Evolutionary conservation across 1,139 yeast species (phyloP), one percentile per base, ranked within the genome.

Genomic region (Magnusiomyces fungicola): DNA sequence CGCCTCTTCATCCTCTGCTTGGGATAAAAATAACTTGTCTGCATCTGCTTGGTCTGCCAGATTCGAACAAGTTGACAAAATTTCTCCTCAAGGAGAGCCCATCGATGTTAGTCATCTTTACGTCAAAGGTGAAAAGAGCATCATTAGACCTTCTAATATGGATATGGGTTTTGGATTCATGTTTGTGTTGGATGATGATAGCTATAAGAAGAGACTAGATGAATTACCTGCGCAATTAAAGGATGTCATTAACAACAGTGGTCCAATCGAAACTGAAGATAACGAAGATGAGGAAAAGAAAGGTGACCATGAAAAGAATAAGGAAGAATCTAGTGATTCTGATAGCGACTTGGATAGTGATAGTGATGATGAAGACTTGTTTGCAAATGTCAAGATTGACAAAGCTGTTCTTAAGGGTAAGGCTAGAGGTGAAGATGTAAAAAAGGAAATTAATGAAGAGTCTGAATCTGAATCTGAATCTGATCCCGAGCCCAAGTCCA

Each of bases 161-260:
- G 90, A 82, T 0, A 84, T 92, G 95, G 98, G 98, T 0, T 73
- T 89, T 55, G 97, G 87, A 0, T 75, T 92, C 52, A 64, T 86
- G 53, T 86, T 94, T 83, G 69, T 83, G 49, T 78, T 82, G 4
- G 81, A 80, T 2, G 63, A 62, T 21, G 71, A 69, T 52, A 74
- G 78, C 50, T 68, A 68, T 32, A 67, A 65, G 4, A 56, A 60
- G 9, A 68, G 80, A 6, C 21, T 24, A 16, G 21, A 14, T 18
- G 32, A 18, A 53, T 41, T 59, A 2, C 57, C 63, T 24, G 27
- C 29, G 16, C 71, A 70, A 53, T 77, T 24, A 7, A 23, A 22
- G n/a, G 30, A 25, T 19, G 32, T 9, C 25, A 21, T 23, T 6
- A 24, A 25, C 14, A 14, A 27, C 3, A 19, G 61, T 71, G n/a